A percentile compares a stretch with the other conserved stretches of the same genome.
These are phyloP conservation scores for Neurospora sp. DNA, from an alignment of 495 filamentous ascomycete genomes.

Conservation along the genomic window DNA sequence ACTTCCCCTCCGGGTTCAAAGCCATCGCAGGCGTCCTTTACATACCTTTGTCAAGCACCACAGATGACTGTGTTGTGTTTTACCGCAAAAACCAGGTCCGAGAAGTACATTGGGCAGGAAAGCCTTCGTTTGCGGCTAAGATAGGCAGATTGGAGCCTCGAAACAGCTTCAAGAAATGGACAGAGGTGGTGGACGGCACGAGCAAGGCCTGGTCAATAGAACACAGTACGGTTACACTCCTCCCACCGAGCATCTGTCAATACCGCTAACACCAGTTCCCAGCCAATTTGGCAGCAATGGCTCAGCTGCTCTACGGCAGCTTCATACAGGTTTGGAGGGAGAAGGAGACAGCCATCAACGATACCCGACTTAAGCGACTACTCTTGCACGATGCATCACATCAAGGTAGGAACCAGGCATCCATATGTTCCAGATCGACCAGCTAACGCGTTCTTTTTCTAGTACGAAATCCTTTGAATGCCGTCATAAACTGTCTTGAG, in stretches of 20 bases:
- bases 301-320: constrained; percentile 69
- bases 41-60: constrained; percentile 59
- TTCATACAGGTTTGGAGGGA: constrained; percentile 76
- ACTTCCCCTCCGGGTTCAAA: constrained; percentile 61
- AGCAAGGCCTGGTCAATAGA: constrained; percentile 56
- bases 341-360: constrained; percentile 47
- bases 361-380: constrained; percentile 58
- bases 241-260: background rate
- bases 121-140: constrained; percentile 56
- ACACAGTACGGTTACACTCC: constrained; percentile 15
- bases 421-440: background rate
- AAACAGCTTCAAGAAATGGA: constrained; percentile 60
- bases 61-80: constrained; percentile 73
- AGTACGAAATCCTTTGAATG: constrained; percentile 76
- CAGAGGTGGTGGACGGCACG: constrained; percentile 53
- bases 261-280: background rate
- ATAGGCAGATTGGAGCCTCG: constrained; percentile 56
- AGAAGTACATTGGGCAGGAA: constrained; percentile 77
- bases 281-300: constrained; percentile 66
- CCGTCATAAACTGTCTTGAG: constrained; percentile 82
- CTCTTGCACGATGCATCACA: constrained; percentile 77
- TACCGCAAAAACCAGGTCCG: constrained; percentile 62
- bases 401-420: constrained; percentile 7
- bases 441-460: constrained; percentile 24
- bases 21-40: constrained; percentile 64